Evolutionary conservation across 805 yeast genomes (phyloP), one percentile per base, ranked within the genome.

Genomic region (Schwanniomyces occidentalis): DNA sequence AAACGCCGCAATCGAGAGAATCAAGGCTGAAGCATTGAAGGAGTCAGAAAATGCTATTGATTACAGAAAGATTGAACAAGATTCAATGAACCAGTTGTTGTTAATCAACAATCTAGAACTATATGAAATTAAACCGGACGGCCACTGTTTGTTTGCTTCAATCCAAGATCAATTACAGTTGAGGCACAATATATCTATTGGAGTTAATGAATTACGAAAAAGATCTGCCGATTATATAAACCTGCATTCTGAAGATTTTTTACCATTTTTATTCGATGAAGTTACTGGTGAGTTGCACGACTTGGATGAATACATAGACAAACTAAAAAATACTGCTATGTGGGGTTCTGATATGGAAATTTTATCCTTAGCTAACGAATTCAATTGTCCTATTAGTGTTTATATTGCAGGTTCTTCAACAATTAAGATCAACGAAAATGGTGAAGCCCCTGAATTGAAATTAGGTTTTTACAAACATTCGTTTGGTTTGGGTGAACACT

Each of bases 271-370:
- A 45, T 82, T 88, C 51, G 95, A 87, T 54, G 96, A 88, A 46
- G 67, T 63, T 9, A 83, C 90, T 1, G 71, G 81, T 68, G 65
- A 75, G 6, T 46, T 86, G 40, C 71, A 73, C 31, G 84, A 85
- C 44, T 60, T 90, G 18, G 81, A 75, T 24, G 76, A 76, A 15
- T 93, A 93, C 56, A 74, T 86, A 3, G 58, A 66, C 3, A 82
- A 80, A 42, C 70, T 91, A 38, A 84, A 75, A 40, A 67, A 58
- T n/a, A 87, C 96, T 0, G 80, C 95, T 0, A 76, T 85, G 69
- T 91, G 99, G 99, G 99, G 99, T 16, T 93, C 96, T 6, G 97
- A 93, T 49, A 68, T 88, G 67, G 99, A 91, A 64, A 80, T 91
- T 13, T 58, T 86, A 52, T 96, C 97, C 0, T 66, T 90, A 25